Evolutionary conservation across 2,329 filamentous ascomycete species (phyloP).

Genomic region (Hypoxylon sp.): DNA sequence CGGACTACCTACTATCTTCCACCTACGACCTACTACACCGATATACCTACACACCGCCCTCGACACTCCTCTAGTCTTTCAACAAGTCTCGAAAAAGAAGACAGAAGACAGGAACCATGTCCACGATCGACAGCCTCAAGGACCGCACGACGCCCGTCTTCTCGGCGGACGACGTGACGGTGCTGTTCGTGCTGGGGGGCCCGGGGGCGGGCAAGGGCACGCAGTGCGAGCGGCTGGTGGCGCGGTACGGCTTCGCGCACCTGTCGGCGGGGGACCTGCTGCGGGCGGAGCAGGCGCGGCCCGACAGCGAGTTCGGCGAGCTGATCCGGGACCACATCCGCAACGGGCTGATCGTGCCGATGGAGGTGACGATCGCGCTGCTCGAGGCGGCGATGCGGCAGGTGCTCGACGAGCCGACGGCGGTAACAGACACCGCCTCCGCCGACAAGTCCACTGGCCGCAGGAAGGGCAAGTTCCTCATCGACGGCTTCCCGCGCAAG

Average conservation of each 20-base stretch:
- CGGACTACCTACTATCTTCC: not conserved
- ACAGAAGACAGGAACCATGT: slow-evolving; percentile 45
- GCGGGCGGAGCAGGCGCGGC: slow-evolving; percentile 89
- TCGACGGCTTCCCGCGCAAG: slow-evolving; percentile 90
- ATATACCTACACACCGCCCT: slow-evolving; percentile 14
- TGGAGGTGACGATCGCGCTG: slow-evolving; percentile 94
- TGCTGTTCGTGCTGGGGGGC: slow-evolving; percentile 94
- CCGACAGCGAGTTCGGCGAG: slow-evolving; percentile 86
- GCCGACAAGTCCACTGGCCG: slow-evolving; percentile 31
- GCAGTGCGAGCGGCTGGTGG: slow-evolving; percentile 87
- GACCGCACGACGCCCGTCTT: slow-evolving; percentile 70
- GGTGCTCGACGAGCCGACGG: slow-evolving; percentile 67
- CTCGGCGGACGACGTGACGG: slow-evolving; percentile 79
- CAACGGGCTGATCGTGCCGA: slow-evolving; percentile 95
- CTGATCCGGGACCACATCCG: slow-evolving; percentile 94
- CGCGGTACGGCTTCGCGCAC: slow-evolving; percentile 89
- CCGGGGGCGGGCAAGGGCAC: slow-evolving; percentile 97
- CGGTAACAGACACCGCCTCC: slow-evolving; percentile 23
- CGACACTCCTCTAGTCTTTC: slow-evolving; percentile 19
- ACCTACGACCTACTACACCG: not conserved
- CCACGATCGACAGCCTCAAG: slow-evolving; percentile 48
- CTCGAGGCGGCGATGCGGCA: slow-evolving; percentile 92
- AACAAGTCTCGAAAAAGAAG: not conserved
- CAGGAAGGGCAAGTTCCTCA: slow-evolving; percentile 74
- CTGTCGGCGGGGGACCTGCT: slow-evolving; percentile 93